phyloP scores from a whole-genome alignment of 2,329 filamentous ascomycete genomes.

The Colletotrichum cereale region DNA sequence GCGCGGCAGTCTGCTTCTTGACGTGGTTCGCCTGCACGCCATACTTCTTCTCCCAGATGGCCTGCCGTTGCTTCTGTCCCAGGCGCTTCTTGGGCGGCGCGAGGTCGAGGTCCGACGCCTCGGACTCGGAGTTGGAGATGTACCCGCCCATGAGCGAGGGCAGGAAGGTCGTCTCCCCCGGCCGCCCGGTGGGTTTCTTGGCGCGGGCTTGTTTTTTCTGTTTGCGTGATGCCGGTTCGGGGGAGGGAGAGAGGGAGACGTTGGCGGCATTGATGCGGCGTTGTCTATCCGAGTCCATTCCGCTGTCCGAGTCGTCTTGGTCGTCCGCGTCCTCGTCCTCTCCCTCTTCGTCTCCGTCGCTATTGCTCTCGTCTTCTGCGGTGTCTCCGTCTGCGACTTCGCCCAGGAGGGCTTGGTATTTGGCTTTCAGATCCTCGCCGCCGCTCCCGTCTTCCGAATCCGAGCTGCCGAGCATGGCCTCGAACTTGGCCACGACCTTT shows the following conservation, averaged over 20 bases:
- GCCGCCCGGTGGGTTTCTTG: constrained; percentile 28
- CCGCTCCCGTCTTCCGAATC: constrained; percentile 57
- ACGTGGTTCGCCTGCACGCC: constrained; percentile 78
- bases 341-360: constrained; percentile 44
- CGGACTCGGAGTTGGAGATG: constrained; percentile 78
- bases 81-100: constrained; percentile 78
- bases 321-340: constrained; percentile 49
- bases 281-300: constrained; percentile 44
- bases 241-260: constrained; percentile 47
- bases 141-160: constrained; percentile 85
- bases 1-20: constrained; percentile 52
- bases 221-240: constrained; percentile 48
- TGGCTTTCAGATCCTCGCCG: constrained; percentile 54
- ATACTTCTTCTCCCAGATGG: constrained; percentile 85
- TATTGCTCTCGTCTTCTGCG: constrained; percentile 51
- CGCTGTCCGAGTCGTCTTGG: constrained; percentile 45
- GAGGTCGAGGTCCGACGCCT: constrained; percentile 74
- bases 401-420: constrained; percentile 61
- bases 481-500: constrained; percentile 58
- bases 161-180: constrained; percentile 71
- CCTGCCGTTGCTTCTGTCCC: constrained; percentile 82
- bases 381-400: constrained; percentile 56
- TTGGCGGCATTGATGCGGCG: constrained; percentile 42
- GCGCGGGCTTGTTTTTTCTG: constrained; percentile 49
- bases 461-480: constrained; percentile 59